Evolutionary conservation across 768 basidiomycete genomes (phyloP).

Genomic region (Calocybe gangraenosa): DNA sequence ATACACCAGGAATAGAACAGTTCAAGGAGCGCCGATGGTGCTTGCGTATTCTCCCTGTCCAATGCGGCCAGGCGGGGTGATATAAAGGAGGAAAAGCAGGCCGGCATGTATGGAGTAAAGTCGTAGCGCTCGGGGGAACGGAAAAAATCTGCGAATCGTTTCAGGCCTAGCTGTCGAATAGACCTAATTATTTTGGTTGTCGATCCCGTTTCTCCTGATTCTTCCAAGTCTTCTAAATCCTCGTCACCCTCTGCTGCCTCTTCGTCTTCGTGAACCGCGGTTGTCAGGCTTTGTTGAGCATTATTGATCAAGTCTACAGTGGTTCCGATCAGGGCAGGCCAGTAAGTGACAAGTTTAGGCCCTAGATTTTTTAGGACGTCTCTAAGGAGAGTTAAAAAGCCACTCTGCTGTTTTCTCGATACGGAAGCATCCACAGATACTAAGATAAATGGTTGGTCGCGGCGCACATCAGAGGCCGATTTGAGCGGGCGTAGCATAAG

Average conservation of each 20-base stretch:
- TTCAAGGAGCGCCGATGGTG: slow-evolving; percentile 85
- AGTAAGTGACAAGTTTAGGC: slow-evolving; percentile 59
- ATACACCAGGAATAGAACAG: slow-evolving; percentile 77
- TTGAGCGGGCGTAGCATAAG: slow-evolving; percentile 81
- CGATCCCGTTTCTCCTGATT: slow-evolving; percentile 24
- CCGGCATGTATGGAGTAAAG: slow-evolving; percentile 64
- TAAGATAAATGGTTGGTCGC: slow-evolving; percentile 25
- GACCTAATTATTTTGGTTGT: slow-evolving; percentile 47
- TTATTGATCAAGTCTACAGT: slow-evolving; percentile 61
- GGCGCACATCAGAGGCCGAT: slow-evolving; percentile 24
- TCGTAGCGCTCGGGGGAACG: slow-evolving; percentile 68
- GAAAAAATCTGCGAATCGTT: slow-evolving; percentile 88
- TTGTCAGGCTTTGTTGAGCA: slow-evolving; percentile 57
- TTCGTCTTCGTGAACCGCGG: slow-evolving; percentile 25
- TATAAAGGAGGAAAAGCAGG: slow-evolving; percentile 68
- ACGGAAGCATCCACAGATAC: slow-evolving; percentile 24
- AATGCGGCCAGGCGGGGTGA: slow-evolving; percentile 75
- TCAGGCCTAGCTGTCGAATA: slow-evolving; percentile 80
- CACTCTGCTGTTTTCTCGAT: slow-evolving; percentile 67
- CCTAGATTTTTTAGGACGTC: slow-evolving; percentile 84
- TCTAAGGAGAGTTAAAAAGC: slow-evolving; percentile 80
- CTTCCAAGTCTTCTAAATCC: slow-evolving; percentile 30
- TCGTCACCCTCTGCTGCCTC: slow-evolving; percentile 27
- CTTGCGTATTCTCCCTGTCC: slow-evolving; percentile 84
- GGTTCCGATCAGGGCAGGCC: slow-evolving; percentile 72